Evolutionary conservation across 176 grass and related monocot genomes (phyloP).

Genomic region (Phoenix roebelenii): DNA sequence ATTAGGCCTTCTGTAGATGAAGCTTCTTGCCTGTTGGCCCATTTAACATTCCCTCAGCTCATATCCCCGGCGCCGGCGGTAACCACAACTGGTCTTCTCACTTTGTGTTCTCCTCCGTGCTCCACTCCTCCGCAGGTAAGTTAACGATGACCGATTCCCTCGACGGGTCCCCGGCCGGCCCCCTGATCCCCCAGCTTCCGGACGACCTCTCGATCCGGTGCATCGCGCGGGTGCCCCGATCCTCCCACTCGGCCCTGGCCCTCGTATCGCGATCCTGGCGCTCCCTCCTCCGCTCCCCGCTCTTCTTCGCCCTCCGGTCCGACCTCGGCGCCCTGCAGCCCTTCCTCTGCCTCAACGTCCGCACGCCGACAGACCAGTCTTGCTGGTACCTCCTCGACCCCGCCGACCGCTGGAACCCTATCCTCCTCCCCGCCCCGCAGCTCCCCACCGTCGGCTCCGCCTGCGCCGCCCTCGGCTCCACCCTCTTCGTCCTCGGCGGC

Average conservation of each 20-base stretch:
- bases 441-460: conserved; percentile 36
- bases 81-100: background rate
- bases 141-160: conserved; percentile 1
- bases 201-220: conserved; percentile 60
- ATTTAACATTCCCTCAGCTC: too few relatives aligned
- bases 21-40: too few relatives aligned
- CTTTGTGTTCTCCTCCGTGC: too few relatives aligned
- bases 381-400: conserved; percentile 54
- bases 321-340: conserved; percentile 29
- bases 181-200: conserved; percentile 57
- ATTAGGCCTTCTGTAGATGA: too few relatives aligned
- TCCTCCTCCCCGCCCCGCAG: conserved; percentile 34
- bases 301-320: conserved; percentile 38
- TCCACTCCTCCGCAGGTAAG: background rate
- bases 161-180: conserved; percentile 11
- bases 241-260: conserved; percentile 31
- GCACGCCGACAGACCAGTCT: conserved; percentile 35
- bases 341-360: conserved; percentile 51
- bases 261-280: conserved; percentile 62
- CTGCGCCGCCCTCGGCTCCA: conserved; percentile 16
- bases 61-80: too few relatives aligned
- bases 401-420: conserved; percentile 18
- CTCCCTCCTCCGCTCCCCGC: conserved; percentile 37
- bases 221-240: conserved; percentile 56
- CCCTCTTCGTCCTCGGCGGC: conserved; percentile 66